Conservation (phyloP, 2,329 filamentous ascomycete species). For the Huntiella abstrusa region DNA sequence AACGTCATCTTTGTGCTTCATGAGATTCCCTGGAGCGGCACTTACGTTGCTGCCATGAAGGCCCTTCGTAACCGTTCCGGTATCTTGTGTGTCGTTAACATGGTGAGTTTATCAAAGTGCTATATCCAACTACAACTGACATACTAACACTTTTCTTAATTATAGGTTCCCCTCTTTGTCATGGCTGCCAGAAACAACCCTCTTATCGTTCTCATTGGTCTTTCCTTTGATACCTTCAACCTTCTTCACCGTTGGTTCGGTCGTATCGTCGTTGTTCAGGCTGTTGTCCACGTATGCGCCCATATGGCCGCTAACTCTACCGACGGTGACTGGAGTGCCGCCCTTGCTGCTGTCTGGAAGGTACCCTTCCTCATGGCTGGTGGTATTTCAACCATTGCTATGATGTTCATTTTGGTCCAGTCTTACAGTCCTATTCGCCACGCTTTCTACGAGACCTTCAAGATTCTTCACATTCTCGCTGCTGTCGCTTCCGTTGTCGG, state of each 20-base stretch:
- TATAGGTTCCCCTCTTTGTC: slow-evolving; percentile 49
- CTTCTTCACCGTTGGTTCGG: slow-evolving; percentile 54
- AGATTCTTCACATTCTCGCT: slow-evolving; percentile 49
- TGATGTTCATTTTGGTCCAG: slow-evolving; percentile 46
- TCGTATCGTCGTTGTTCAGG: slow-evolving; percentile 50
- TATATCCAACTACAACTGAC: neutral
- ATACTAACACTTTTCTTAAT: neutral
- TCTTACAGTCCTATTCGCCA: slow-evolving; percentile 54
- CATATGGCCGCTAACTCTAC: slow-evolving; percentile 9
- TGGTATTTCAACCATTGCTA: slow-evolving; percentile 27
- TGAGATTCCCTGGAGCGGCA: slow-evolving; percentile 28
- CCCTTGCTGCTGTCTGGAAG: slow-evolving; percentile 3
- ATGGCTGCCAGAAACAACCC: slow-evolving; percentile 88
- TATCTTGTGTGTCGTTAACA: slow-evolving; percentile 68
- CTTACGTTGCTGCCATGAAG: slow-evolving; percentile 35
- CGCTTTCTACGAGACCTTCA: slow-evolving; percentile 64
- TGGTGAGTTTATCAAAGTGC: slow-evolving; percentile 32
- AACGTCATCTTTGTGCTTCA: slow-evolving; percentile 51
- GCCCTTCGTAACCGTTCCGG: slow-evolving; percentile 64
- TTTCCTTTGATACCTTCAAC: slow-evolving; percentile 96
- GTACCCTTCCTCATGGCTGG: slow-evolving; percentile 6
- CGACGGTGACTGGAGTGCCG: slow-evolving; percentile 1
- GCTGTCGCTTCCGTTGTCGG: slow-evolving; percentile 41
- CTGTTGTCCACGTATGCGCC: slow-evolving; percentile 43
- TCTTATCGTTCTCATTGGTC: slow-evolving; percentile 58